Evolutionary conservation across 495 filamentous ascomycete species (phyloP), one percentile per base, ranked within the genome.

Genomic region (Pyronema domesticum): DNA sequence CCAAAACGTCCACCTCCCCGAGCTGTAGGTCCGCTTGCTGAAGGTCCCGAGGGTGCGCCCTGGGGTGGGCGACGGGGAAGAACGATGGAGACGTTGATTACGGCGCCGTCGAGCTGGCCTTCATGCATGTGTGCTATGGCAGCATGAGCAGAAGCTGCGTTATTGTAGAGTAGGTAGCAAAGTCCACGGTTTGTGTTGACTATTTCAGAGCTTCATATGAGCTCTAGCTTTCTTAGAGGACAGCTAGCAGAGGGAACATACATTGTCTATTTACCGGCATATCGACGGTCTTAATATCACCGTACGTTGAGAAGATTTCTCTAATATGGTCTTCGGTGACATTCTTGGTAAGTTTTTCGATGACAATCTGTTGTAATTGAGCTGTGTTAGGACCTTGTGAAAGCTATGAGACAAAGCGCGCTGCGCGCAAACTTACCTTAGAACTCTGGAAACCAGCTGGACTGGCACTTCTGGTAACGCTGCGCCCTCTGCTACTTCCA

Each of bases 41-140:
- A 56, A 14, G 71, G 70, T 46, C 67, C 65, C 6, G 67, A 65
- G 51, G 70, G 69, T 62, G 59, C 23, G 34, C 40, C 54, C 6
- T 39, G 23, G 14, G 55, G 58, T 40, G 47, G 51, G 55, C 85
- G 82, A 49, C 86, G 83, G 0, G 89, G 89, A 19, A 95, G 72
- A 19, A 96, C 88, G 58, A 96, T 94, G 51, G 89, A 95, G 23
- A 99, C 91, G 60, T 81, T 83, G 66, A 99, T 80, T 15, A 80
- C 69, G 13, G 83, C 76, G 39, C 91, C 93, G 70, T 99, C 91
- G 43, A 99, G 71, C 59, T 95, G 86, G 11, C 86, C 86, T 73
- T 99, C 91, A 67, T 99, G 93, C 93, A 99, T 96, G 64, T 94
- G 83, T 45, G 88, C 79, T 59, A 99, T 93, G 19, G 91, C 91